phyloP scores from a whole-genome alignment of 805 yeast genomes.

The Metschnikowia reukaufii region DNA sequence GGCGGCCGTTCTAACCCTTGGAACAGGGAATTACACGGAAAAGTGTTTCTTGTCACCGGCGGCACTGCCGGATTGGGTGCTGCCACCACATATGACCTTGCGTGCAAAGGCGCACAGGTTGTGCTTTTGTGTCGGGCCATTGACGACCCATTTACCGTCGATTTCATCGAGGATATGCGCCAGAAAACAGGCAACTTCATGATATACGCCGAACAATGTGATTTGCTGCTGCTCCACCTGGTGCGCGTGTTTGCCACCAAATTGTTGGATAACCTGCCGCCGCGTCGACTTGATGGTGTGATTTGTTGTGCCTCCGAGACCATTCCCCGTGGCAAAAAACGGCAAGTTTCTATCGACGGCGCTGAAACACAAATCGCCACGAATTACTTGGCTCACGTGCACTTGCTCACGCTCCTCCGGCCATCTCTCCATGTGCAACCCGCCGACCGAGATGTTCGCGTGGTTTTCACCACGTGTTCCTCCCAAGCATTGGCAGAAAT shows the following conservation, averaged over 20 bases:
- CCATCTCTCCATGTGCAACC: slow-evolving; percentile 89
- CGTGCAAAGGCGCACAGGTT: slow-evolving; percentile 81
- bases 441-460: slow-evolving; percentile 89
- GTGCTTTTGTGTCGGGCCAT: slow-evolving; percentile 66
- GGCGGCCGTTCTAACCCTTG: slow-evolving; percentile 82
- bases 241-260: slow-evolving; percentile 88
- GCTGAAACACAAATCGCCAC: slow-evolving; percentile 81
- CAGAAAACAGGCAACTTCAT: slow-evolving; percentile 65
- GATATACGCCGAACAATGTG: slow-evolving; percentile 90
- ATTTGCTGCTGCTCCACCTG: slow-evolving; percentile 68
- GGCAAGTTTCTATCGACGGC: slow-evolving; percentile 76
- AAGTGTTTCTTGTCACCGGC: slow-evolving; percentile 82
- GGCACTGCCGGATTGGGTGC: slow-evolving; percentile 94
- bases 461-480: slow-evolving; percentile 75
- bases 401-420: slow-evolving; percentile 72
- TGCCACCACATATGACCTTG: slow-evolving; percentile 69
- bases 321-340: slow-evolving; percentile 64
- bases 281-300: slow-evolving; percentile 87
- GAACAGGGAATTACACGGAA: slow-evolving; percentile 91
- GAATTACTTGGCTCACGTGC: slow-evolving; percentile 80
- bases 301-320: slow-evolving; percentile 85
- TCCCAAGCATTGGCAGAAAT: slow-evolving; percentile 73
- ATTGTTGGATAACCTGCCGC: slow-evolving; percentile 90
- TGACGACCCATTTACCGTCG: slow-evolving; percentile 71
- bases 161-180: slow-evolving; percentile 76